phyloP scores from a whole-genome alignment of 1,139 yeast species.

The Taphrina pruni region DNA sequence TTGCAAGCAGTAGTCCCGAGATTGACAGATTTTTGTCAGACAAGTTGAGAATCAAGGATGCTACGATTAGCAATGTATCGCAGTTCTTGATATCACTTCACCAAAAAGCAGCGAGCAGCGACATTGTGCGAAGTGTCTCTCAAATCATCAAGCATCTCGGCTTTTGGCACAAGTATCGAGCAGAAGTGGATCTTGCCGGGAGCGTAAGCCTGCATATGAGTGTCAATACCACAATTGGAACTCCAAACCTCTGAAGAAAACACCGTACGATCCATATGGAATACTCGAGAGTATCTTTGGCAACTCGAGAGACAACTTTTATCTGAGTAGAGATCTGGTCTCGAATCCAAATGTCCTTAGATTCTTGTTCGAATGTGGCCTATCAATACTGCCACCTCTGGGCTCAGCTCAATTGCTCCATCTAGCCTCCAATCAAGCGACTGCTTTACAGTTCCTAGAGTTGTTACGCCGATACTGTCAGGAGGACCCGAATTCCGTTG shows the following conservation, averaged over 20 bases:
- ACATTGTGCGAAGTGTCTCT: not conserved
- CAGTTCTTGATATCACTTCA: not conserved
- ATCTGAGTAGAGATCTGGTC: not conserved
- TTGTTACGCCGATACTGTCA: not conserved
- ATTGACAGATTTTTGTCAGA: conserved; percentile 1
- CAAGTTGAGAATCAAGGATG: conserved; percentile 5
- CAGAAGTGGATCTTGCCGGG: not conserved
- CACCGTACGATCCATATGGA: not conserved
- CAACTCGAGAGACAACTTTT: not conserved
- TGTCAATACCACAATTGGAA: not conserved
- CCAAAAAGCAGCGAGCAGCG: not conserved
- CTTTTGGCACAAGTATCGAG: not conserved
- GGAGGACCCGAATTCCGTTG: not conserved
- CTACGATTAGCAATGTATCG: not conserved
- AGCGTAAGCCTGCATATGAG: not conserved
- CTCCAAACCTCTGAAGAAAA: not conserved
- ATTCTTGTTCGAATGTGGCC: conserved; percentile 16
- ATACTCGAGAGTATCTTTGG: not conserved
- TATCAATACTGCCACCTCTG: conserved; percentile 2
- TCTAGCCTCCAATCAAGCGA: not conserved
- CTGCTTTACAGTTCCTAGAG: not conserved
- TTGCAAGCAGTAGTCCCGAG: not conserved
- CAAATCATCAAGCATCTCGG: not conserved
- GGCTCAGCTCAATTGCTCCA: not conserved
- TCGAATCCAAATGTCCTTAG: not conserved